Evolutionary conservation across 805 yeast genomes (phyloP), one percentile per base, ranked within the genome.

Genomic region (Isabelozyma gotoi): DNA sequence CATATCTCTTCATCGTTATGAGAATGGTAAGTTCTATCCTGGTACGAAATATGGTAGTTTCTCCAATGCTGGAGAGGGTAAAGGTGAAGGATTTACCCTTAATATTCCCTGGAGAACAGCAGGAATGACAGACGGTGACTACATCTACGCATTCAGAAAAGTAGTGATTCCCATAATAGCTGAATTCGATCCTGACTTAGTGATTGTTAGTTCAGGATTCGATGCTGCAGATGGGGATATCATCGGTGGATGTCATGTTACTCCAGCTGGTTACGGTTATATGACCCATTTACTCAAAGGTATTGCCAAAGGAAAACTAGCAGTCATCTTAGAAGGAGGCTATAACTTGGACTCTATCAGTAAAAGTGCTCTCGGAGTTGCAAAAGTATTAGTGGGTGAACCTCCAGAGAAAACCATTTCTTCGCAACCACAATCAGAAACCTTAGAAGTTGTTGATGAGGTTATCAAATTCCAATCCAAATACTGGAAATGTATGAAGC

Each of bases 151-250:
- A 0, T 91, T 94, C 65, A 79, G 82, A 51, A 82, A 82, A 55
- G 83, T 92, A 14, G 78, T 94, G 10, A 78, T 94, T 80, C 99
- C 99, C 0, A 81, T 90, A 39, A 85, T 94, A 42, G 67, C 82
- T 44, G 99, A 94, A 62, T 94, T 85, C 56, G 83, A 84, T 57
- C 97, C 99, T 0, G 99, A 94, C 67, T 74, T 94, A 50, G 92
- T 91, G 4, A 88, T 94, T 29, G 83, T 94, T 24, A 88, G 96
- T 15, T 84, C 98, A 0, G 99, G 99, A 0, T 94, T 94, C 56
- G 99, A 94, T 68, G 99, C 99, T 16, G 99, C 99, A 1, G 96
- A 88, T 56, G 98, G 98, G 46, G 99, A 94, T 65, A 84, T 89
- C 45, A 88, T 94, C 49, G 99, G 99, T 8, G 96, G 92, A 38